These are phyloP conservation scores for Psidium friedrichsthalianum DNA, from an alignment of 345 rosid species.

Conservation along the genomic window DNA sequence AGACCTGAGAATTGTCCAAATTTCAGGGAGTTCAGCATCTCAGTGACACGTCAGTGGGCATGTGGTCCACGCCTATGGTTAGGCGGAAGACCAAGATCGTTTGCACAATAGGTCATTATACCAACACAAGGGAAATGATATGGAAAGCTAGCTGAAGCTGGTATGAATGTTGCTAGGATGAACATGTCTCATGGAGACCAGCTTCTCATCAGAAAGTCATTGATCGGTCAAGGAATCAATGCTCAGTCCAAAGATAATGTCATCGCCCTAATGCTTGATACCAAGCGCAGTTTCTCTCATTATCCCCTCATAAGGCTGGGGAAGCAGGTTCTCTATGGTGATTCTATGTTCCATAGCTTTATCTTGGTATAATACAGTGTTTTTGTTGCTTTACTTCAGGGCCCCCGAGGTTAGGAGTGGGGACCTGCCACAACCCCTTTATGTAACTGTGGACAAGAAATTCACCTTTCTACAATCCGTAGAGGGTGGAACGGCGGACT, in stretches of 20 bases:
- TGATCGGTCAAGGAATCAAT: constrained; percentile 93
- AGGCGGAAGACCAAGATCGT: constrained; percentile 95
- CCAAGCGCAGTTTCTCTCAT: constrained; percentile 51
- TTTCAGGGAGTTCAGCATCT: constrained; percentile 45
- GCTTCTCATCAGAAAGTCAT: constrained; percentile 95
- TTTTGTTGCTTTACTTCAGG: constrained; percentile 28
- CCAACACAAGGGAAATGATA: constrained; percentile 89
- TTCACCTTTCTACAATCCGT: constrained; percentile 82
- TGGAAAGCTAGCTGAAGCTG: constrained; percentile 98
- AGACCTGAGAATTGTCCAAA: constrained; percentile 27
- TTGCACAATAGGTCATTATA: constrained; percentile 94
- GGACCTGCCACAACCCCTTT: constrained; percentile 92
- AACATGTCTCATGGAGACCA: constrained; percentile 99
- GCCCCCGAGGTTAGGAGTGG: constrained; percentile 99
- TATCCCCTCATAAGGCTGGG: neutral
- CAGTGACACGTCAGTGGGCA: constrained; percentile 45
- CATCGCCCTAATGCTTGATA: constrained; percentile 95
- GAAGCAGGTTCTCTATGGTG: neutral
- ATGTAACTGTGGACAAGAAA: constrained; percentile 65
- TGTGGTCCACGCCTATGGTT: constrained; percentile 83
- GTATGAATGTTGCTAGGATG: constrained; percentile 95
- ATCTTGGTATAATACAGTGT: neutral
- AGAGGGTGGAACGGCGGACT: constrained; percentile 77
- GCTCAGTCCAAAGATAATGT: constrained; percentile 79
- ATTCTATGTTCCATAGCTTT: neutral